Evolutionary conservation across 257 asterid genomes (phyloP), one percentile per base, ranked within the genome.

Genomic region (Fraxinus quadrangulata): DNA sequence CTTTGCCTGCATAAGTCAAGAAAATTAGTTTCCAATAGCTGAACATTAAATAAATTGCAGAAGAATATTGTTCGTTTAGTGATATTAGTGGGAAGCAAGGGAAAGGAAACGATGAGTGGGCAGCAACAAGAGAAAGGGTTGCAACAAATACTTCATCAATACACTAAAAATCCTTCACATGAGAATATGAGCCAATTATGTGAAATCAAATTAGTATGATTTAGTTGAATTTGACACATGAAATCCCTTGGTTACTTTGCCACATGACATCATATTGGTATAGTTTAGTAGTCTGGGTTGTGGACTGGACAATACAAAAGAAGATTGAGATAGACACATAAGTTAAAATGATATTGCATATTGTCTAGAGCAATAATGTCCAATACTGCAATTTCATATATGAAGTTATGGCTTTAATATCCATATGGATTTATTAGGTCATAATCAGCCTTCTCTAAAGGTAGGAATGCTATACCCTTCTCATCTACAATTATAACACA

Each of bases 1-100:
- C 87, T 81, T 87, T 74, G 92, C 96, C 97, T 92, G 85, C 74
- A 86, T 74, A 17, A 81, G 51, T 36, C 16, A 67, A 59, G 75
- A 26, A 74, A 40, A 72, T 59, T 21, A 47, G 6, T 84, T 24
- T 66, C 51, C 26, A 56, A 1, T 16, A 79, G 33, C 79, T 67
- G 49, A 68, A 67, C 33, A 77, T 69, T 54, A 21, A 47, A 39
- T 40, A n/a, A 67, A 72, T 49, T 33, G 49, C 47, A 11, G 51
- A 11, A 42, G 24, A 63, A 34, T 26, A 24, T 24, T 16, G 40
- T 26, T 36, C 45, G 36, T 54, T 56, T 17, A 66, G 31, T 23
- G 26, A 49, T 24, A 36, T 7, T 24, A 1, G 26, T 12, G 6
- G 69, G 36, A 14, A 63, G 17, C 17, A 1, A 3, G 69, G 69